A percentile compares a stretch with the other conserved stretches of the same genome.
Evolutionary conservation across 2,329 filamentous ascomycete genomes (phyloP).

Genomic region (Stagonosporopsis tanaceti): DNA sequence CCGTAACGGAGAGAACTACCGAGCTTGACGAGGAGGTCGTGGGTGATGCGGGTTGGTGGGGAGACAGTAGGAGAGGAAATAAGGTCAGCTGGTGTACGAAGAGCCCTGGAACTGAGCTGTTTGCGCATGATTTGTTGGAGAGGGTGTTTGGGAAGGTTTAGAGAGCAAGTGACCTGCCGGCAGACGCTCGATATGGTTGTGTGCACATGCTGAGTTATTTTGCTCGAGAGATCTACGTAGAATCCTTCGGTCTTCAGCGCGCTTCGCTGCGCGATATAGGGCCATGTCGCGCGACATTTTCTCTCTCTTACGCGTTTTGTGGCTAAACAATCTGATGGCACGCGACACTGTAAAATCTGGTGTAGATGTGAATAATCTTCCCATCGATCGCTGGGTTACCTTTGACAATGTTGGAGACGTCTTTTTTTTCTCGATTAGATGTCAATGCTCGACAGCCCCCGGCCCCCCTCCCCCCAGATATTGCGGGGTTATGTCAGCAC

Average conservation of each 20-base stretch:
- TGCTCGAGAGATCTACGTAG: neutral
- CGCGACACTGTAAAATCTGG: neutral
- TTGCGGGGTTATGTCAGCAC: conserved; percentile 7
- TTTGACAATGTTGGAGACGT: neutral
- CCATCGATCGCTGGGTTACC: neutral
- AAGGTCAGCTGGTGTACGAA: conserved; percentile 75
- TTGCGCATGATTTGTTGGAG: conserved; percentile 71
- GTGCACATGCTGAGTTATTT: neutral
- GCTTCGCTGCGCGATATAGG: neutral
- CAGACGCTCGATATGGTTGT: neutral
- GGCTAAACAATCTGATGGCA: neutral
- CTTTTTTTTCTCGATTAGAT: neutral
- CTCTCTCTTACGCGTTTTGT: no score
- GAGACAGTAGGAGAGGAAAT: conserved; percentile 78
- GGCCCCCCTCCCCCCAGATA: conserved; percentile 6
- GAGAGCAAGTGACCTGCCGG: neutral
- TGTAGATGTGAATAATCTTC: neutral
- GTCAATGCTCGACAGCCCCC: neutral
- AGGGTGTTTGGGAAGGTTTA: conserved; percentile 64
- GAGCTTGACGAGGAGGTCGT: conserved; percentile 57
- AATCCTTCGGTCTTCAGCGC: neutral
- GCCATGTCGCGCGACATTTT: neutral
- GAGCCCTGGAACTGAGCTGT: conserved; percentile 72
- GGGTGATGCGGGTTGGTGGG: conserved; percentile 79
- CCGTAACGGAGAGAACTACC: conserved; percentile 55